Evolutionary conservation across 805 yeast genomes (phyloP).

Genomic region (Kazachstania psychrophila): DNA sequence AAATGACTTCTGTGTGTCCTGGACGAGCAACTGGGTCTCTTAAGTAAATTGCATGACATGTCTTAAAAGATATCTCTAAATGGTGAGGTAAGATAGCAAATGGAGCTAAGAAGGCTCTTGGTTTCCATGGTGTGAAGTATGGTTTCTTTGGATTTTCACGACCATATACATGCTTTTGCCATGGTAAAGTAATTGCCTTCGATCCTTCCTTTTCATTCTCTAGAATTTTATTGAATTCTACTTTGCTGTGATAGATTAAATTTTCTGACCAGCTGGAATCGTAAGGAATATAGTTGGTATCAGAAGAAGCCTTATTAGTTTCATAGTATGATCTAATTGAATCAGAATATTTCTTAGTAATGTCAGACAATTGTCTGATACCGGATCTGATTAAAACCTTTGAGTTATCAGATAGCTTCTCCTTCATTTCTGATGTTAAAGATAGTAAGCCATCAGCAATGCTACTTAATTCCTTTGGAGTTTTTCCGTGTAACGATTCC

Average conservation of each 20-base stretch:
- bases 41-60: conserved; percentile 93
- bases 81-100: conserved; percentile 89
- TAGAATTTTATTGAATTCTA: conserved; percentile 36
- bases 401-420: conserved; percentile 16
- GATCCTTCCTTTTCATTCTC: conserved; percentile 44
- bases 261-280: conserved; percentile 44
- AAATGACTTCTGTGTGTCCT: conserved; percentile 88
- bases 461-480: conserved; percentile 9
- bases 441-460: conserved; percentile 13
- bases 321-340: conserved; percentile 27
- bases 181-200: conserved; percentile 53
- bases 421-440: conserved; percentile 17
- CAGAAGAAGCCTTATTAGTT: conserved; percentile 15
- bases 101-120: conserved; percentile 87
- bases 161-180: conserved; percentile 75
- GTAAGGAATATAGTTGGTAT: conserved; percentile 31
- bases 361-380: conserved; percentile 19
- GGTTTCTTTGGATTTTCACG: conserved; percentile 67
- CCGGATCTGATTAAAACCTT: conserved; percentile 22
- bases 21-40: conserved; percentile 97
- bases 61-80: conserved; percentile 77
- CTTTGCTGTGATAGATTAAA: conserved; percentile 35
- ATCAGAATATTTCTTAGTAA: conserved; percentile 18
- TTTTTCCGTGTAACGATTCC: conserved; percentile 7
- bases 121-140: conserved; percentile 94